Evolutionary conservation across 2,329 filamentous ascomycete species (phyloP).

Genomic region (Arthrobotrys megalospora): DNA sequence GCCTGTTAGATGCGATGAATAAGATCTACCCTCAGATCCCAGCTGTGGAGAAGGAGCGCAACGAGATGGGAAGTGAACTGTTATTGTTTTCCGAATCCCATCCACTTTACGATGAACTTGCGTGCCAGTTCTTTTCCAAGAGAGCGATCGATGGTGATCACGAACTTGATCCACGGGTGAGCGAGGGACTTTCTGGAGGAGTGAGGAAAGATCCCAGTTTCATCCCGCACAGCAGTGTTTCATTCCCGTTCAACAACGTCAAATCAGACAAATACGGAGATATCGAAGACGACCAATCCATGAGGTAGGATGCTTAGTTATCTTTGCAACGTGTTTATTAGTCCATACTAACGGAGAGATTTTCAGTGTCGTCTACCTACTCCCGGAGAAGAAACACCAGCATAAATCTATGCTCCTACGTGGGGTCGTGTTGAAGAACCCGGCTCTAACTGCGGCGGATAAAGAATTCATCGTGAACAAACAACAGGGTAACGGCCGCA

Average conservation of each 20-base stretch:
- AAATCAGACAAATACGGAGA: conserved; percentile 76
- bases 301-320: conserved; percentile 75
- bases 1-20: conserved; percentile 84
- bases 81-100: conserved; percentile 88
- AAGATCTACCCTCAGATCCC: conserved; percentile 85
- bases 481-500: conserved; percentile 77
- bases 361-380: conserved; percentile 83
- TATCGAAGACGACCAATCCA: conserved; percentile 86
- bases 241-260: conserved; percentile 79
- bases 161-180: conserved; percentile 81
- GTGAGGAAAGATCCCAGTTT: conserved; percentile 87
- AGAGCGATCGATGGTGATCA: conserved; percentile 78
- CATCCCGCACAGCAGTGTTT: conserved; percentile 84
- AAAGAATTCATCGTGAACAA: conserved; percentile 80
- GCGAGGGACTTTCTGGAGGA: conserved; percentile 83
- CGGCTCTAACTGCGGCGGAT: conserved; percentile 82
- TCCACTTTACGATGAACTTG: conserved; percentile 87
- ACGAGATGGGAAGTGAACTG: conserved; percentile 83
- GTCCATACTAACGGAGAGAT: conserved; percentile 65
- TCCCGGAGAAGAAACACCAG: conserved; percentile 79
- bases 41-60: conserved; percentile 82
- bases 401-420: conserved; percentile 97
- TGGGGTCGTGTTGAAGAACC: conserved; percentile 80
- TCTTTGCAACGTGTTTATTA: conserved; percentile 9
- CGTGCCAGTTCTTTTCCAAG: conserved; percentile 91